Evolutionary conservation across 139 green algal species (phyloP).

Genomic region (Coelastrella sp.): DNA sequence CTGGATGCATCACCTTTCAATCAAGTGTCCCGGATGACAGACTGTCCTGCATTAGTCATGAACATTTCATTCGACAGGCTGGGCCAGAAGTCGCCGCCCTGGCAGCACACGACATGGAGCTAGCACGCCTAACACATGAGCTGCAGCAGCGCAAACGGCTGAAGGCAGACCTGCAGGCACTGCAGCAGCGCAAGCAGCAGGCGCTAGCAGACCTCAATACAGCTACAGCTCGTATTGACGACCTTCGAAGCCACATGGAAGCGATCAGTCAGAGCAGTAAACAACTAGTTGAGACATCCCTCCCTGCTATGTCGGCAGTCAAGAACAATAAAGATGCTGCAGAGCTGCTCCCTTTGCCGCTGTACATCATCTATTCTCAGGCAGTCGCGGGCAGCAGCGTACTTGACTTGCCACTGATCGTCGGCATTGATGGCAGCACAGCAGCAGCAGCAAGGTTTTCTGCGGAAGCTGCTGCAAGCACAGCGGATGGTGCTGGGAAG

Average conservation of each 20-base stretch:
- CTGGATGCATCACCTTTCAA: conserved; percentile 9
- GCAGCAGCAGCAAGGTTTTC: neutral
- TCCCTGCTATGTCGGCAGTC: neutral
- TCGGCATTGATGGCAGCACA: conserved; percentile 13
- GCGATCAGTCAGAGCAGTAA: conserved; percentile 14
- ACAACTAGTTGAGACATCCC: conserved; percentile 49
- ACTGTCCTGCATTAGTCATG: neutral
- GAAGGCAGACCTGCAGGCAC: neutral
- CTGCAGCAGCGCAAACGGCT: conserved; percentile 22
- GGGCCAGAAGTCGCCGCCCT: neutral
- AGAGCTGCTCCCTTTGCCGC: conserved; percentile 38
- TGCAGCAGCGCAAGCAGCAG: neutral
- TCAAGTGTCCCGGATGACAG: neutral
- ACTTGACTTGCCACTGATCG: conserved; percentile 14
- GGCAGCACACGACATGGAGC: conserved; percentile 7
- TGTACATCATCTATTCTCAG: conserved; percentile 47
- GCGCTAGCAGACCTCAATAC: neutral
- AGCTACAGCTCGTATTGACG: neutral
- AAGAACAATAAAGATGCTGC: conserved; percentile 24
- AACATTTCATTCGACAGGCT: neutral
- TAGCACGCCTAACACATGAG: conserved; percentile 26
- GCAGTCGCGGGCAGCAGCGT: neutral
- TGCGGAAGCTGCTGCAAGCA: neutral
- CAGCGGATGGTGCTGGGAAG: neutral
- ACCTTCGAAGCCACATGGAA: conserved; percentile 14